phyloP scores from a whole-genome alignment of 1,139 yeast genomes.

The Hansenula lynferdii region DNA sequence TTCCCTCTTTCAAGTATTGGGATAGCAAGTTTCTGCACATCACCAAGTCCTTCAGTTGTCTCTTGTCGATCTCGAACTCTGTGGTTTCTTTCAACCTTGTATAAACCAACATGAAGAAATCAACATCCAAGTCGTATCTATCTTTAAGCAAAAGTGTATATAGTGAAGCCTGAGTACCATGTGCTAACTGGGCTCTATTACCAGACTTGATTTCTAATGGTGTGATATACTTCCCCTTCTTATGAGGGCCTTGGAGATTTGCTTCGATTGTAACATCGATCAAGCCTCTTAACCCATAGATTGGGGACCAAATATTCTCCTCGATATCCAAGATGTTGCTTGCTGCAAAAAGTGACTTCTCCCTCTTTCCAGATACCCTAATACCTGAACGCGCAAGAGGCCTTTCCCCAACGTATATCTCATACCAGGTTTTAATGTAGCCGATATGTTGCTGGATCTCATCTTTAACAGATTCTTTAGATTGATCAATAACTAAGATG shows the following conservation, averaged over 20 bases:
- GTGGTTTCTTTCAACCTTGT: conserved; percentile 57
- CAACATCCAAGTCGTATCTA: conserved; percentile 64
- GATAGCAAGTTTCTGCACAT: conserved; percentile 73
- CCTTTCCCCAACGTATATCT: conserved; percentile 31
- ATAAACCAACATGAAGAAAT: conserved; percentile 68
- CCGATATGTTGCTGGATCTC: conserved; percentile 51
- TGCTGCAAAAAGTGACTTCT: conserved; percentile 44
- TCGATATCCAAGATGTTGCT: conserved; percentile 75
- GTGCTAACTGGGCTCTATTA: conserved; percentile 51
- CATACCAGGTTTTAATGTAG: conserved; percentile 62
- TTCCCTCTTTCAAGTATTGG: conserved; percentile 45
- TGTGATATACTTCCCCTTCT: conserved; percentile 42
- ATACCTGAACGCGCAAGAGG: conserved; percentile 22
- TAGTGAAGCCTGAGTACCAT: conserved; percentile 85
- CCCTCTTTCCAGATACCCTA: conserved; percentile 36
- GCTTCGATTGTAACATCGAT: conserved; percentile 85
- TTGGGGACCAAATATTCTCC: conserved; percentile 89
- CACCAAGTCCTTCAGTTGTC: conserved; percentile 57
- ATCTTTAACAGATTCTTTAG: conserved; percentile 39
- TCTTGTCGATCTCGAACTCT: conserved; percentile 47
- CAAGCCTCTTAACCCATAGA: conserved; percentile 86
- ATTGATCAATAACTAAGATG: conserved; percentile 54
- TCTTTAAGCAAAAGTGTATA: conserved; percentile 79
- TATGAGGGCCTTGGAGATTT: conserved; percentile 30
- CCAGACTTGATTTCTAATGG: conserved; percentile 95